These are phyloP conservation scores for Pleurotus pulmonarius DNA, from an alignment of 768 basidiomycete genomes.

Conservation along the genomic window DNA sequence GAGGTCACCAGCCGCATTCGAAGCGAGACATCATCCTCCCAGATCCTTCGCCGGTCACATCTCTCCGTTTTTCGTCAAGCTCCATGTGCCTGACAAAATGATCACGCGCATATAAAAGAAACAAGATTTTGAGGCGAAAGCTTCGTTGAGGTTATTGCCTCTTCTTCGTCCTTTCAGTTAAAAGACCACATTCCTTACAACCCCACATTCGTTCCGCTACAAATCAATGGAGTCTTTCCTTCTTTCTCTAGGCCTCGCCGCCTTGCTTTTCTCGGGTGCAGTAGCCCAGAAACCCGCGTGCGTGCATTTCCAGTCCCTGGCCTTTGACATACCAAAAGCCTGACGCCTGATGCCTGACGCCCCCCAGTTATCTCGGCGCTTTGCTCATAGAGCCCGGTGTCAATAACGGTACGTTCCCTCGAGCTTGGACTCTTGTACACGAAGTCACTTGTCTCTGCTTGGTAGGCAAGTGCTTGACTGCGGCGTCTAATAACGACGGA, in stretches of 20 bases:
- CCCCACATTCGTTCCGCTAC: neutral
- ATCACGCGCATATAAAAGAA: constrained; percentile 2
- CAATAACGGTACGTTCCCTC: neutral
- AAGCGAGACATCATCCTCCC: too few relatives aligned
- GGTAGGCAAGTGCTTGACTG: constrained; percentile 21
- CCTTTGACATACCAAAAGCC: neutral
- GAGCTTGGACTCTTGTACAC: neutral
- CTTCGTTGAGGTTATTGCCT: neutral
- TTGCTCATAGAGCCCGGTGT: constrained; percentile 9
- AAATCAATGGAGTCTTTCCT: neutral
- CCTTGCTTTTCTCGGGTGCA: neutral
- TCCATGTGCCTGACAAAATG: constrained; percentile 2
- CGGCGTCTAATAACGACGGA: constrained; percentile 22
- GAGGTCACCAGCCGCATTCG: too few relatives aligned
- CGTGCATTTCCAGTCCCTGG: neutral
- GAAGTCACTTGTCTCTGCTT: neutral
- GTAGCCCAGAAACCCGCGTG: constrained; percentile 3
- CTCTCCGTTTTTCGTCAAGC: neutral
- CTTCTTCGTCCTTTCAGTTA: neutral
- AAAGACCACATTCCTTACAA: neutral
- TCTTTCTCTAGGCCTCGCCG: neutral
- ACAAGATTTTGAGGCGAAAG: neutral
- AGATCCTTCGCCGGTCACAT: neutral
- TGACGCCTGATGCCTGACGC: neutral
- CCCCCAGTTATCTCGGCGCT: neutral